Percentiles rank a stretch among this genome's conserved stretches.
These are phyloP conservation scores for Collybia nuda DNA, from an alignment of 768 basidiomycete genomes.

Conservation along the genomic window DNA sequence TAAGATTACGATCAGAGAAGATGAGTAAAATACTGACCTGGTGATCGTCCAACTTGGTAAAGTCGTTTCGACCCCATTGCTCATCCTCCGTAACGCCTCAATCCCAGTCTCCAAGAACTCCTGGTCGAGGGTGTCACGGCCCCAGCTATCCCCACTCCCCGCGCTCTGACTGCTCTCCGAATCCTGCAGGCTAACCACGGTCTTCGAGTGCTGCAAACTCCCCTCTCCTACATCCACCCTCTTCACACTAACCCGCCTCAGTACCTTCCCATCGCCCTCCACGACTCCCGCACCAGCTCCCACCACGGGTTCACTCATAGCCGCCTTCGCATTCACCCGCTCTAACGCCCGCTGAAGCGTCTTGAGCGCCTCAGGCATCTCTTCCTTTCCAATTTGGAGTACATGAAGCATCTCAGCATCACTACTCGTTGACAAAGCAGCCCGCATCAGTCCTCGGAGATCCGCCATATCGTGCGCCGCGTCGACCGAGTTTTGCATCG, in stretches of 20 bases:
- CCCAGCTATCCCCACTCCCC: constrained; percentile 1
- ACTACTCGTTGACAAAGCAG: constrained; percentile 53
- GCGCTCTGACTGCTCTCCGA: constrained; percentile 2
- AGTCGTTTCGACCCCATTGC: constrained; percentile 34
- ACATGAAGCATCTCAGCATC: constrained; percentile 66
- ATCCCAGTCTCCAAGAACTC: constrained; percentile 75
- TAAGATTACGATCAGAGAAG: not conserved
- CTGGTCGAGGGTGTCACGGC: constrained; percentile 54
- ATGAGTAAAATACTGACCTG: constrained; percentile 28
- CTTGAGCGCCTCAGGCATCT: constrained; percentile 82
- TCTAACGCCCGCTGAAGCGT: constrained; percentile 72
- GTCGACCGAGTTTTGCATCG: constrained; percentile 47
- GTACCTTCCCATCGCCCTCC: constrained; percentile 6
- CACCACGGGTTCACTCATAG: not conserved
- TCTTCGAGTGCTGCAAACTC: not conserved
- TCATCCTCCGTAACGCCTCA: constrained; percentile 67
- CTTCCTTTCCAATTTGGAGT: constrained; percentile 59
- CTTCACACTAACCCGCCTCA: constrained; percentile 2
- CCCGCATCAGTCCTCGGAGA: constrained; percentile 57
- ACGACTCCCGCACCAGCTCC: not conserved
- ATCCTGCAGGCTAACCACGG: constrained; percentile 7
- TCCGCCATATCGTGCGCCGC: constrained; percentile 51
- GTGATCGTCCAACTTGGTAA: constrained; percentile 81
- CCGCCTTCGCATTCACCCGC: constrained; percentile 30
- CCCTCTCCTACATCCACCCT: constrained; percentile 2